Evolutionary conservation across 371 early-diverging fungal species (phyloP).

Genomic region (Vairimorpha apis): DNA sequence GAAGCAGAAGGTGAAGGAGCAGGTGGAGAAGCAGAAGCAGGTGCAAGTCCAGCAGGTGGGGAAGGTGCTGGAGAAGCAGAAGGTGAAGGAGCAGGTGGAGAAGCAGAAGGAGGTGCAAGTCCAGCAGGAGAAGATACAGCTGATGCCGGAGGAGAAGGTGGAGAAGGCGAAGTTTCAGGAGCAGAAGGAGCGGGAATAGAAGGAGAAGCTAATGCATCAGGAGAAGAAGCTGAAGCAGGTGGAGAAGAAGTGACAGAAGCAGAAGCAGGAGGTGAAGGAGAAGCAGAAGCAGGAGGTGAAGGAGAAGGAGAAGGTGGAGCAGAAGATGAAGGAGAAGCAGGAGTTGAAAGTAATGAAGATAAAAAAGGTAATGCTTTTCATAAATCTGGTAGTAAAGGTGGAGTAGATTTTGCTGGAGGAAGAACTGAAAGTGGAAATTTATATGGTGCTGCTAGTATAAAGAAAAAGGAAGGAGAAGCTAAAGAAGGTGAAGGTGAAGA

Average conservation of each 20-base stretch:
- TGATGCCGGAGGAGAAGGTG: background rate
- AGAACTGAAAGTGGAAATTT: constrained; percentile 4
- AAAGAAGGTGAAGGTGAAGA: background rate
- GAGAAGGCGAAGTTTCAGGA: background rate
- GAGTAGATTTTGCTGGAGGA: background rate
- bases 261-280: constrained; percentile 1
- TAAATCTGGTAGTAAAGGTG: too few species aligned
- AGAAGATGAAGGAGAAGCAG: constrained; percentile 10
- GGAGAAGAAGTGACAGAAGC: background rate
- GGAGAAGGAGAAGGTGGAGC: background rate
- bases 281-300: constrained; percentile 14
- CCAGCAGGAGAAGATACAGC: background rate
- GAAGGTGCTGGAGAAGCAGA: constrained; percentile 6
- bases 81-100: background rate
- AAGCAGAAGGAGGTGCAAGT: background rate
- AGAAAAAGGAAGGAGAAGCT: constrained; percentile 4
- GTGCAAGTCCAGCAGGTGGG: background rate
- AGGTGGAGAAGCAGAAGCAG: background rate
- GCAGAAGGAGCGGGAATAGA: background rate
- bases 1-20: background rate
- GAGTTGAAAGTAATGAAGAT: constrained; percentile 1
- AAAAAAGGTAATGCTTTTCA: too few species aligned
- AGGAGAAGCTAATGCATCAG: constrained; percentile 1
- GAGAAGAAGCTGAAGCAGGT: constrained; percentile 7
- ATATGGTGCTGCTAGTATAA: background rate